Percentiles rank a stretch among this genome's conserved stretches.
phyloP scores from a whole-genome alignment of 2,329 filamentous ascomycete species.

The Mollisiaceae sp. region DNA sequence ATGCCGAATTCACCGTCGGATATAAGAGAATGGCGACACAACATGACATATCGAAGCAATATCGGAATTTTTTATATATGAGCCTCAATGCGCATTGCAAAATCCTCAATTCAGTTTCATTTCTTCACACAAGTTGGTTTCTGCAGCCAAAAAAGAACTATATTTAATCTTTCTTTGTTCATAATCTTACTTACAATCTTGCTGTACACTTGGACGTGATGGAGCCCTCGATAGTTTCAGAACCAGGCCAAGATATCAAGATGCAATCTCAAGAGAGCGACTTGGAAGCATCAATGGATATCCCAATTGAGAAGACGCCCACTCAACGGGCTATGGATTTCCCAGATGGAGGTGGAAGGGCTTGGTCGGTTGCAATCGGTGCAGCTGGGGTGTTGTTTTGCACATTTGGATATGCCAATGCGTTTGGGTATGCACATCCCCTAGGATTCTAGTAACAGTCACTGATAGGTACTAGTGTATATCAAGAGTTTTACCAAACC shows the following conservation, averaged over 20 bases:
- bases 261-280: slow-evolving; percentile 2
- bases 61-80: not conserved
- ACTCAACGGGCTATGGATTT: slow-evolving; percentile 42
- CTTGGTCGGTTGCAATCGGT: slow-evolving; percentile 58
- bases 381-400: slow-evolving; percentile 49
- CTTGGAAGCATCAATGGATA: not conserved
- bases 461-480: slow-evolving; percentile 48
- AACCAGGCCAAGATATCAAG: not conserved
- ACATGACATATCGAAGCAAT: not conserved
- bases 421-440: slow-evolving; percentile 52
- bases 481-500: slow-evolving; percentile 61
- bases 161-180: not conserved
- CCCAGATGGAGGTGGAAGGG: slow-evolving; percentile 61
- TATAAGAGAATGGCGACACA: not conserved
- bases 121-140: not conserved
- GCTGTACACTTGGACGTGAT: not conserved
- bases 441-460: not conserved
- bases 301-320: not conserved
- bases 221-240: not conserved
- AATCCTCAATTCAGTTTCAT: not conserved
- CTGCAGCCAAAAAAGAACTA: not conserved
- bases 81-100: not conserved
- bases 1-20: not conserved
- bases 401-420: slow-evolving; percentile 55
- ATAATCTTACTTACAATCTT: not conserved